Evolutionary conservation across 257 asterid species (phyloP).

Genomic region (Solanum sitiens): DNA sequence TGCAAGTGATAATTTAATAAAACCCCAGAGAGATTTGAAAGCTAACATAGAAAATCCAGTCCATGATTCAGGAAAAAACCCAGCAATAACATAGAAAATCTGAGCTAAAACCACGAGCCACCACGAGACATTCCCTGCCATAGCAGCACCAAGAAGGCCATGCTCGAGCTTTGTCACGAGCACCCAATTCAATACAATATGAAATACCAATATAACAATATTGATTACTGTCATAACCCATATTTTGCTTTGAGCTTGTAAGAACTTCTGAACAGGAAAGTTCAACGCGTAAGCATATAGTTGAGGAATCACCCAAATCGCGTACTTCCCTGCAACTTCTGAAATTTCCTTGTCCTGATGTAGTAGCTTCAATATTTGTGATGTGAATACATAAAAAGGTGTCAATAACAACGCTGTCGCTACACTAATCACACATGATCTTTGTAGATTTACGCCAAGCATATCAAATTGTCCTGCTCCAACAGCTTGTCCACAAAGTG

Average conservation of each 20-base stretch:
- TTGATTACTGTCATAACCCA: conserved; percentile 77
- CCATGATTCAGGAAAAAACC: conserved; percentile 71
- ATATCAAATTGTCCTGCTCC: conserved; percentile 56
- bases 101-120: conserved; percentile 70
- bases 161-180: conserved; percentile 33
- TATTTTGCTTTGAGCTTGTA: conserved; percentile 78
- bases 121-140: conserved; percentile 77
- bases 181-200: conserved; percentile 61
- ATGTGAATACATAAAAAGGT: conserved; percentile 55
- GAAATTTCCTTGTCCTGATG: conserved; percentile 36
- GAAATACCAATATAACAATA: conserved; percentile 35
- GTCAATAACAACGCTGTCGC: conserved; percentile 33
- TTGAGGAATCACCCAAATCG: conserved; percentile 69
- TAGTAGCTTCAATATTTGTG: conserved; percentile 37
- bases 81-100: conserved; percentile 53
- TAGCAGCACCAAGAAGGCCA: conserved; percentile 75
- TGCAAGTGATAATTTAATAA: conserved; percentile 67
- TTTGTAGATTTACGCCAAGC: conserved; percentile 71
- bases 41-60: conserved; percentile 65
- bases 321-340: conserved; percentile 51
- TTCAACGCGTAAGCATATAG: conserved; percentile 65
- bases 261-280: conserved; percentile 70
- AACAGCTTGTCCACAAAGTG: conserved; percentile 83
- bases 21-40: conserved; percentile 43
- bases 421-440: conserved; percentile 60